Base-by-base conservation (phyloP, 257 asterid species). In the Nicotiana benthamiana region DNA sequence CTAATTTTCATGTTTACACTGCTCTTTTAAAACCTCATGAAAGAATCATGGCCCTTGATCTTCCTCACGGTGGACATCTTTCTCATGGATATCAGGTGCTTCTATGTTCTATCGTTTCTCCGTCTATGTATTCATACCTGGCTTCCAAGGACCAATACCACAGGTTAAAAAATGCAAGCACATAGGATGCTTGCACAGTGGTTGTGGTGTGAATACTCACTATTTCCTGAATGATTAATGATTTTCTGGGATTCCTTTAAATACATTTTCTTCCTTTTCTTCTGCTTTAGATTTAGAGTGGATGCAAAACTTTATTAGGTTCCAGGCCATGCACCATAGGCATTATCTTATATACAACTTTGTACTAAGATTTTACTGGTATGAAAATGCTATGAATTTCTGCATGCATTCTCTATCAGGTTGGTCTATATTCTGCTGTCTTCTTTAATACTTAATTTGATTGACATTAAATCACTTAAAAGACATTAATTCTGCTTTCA, bases 41-140 rank as follows among this genome's bases (percentile, higher is more conserved):
- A 83, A 93, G 97, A 86, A 94, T 93, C 66, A 94, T 94, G 98
- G 97, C 98, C 24, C 98, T 94, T 85, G 98, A 94, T 92, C 98
- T 94, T 85, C 98, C 98, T 79, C 98, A 94, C 9, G 98, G 98
- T 80, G 98, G 98, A 40, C 98, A 94, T 88, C 87, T 94, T 82
- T 94, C 98, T 48, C 98, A 94, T 85, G 98, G 98, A 83, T 94
- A 94, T 93, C 97, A 94, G 98, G 98, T 94, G 75, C 86, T 68
- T 8, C 24, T 18, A 9, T 4, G 75, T 82, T 63, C 4, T 63
- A 12, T 27, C 6, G 20, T 63, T 62, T 62, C 18, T 5, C 68
- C 68, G 64, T 13, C 59, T 16, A 17, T 20, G 53, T n/a, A 8
- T 20, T 40, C 74, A n/a, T 53, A 34, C 36, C 40, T n/a, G n/a